Conservation (phyloP, 257 asterid genomes). For the Handroanthus guayacan region DNA sequence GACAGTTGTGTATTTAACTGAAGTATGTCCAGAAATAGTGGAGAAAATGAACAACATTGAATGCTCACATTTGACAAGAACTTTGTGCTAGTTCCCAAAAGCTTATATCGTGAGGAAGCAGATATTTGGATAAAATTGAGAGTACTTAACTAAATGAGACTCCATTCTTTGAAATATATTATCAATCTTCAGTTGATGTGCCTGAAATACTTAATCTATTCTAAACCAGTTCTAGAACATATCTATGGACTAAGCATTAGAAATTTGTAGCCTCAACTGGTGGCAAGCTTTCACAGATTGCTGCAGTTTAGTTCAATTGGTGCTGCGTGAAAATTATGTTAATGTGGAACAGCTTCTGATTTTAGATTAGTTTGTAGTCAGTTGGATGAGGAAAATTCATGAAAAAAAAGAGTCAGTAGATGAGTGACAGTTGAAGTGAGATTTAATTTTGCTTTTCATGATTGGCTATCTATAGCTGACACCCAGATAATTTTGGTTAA, state of each 20-base stretch:
- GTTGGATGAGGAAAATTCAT: slow-evolving; percentile 8
- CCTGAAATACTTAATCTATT: slow-evolving; percentile 14
- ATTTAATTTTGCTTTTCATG: slow-evolving; percentile 10
- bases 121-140: neutral
- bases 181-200: slow-evolving; percentile 12
- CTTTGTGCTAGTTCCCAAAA: slow-evolving; percentile 1
- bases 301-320: slow-evolving; percentile 5
- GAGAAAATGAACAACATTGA: slow-evolving; percentile 6
- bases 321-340: slow-evolving; percentile 17
- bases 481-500: slow-evolving; percentile 31
- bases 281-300: slow-evolving; percentile 16
- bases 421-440: slow-evolving; percentile 22
- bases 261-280: slow-evolving; percentile 29
- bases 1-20: neutral
- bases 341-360: slow-evolving; percentile 4
- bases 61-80: neutral
- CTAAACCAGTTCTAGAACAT: neutral
- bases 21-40: slow-evolving; percentile 1
- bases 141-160: neutral
- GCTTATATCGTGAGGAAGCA: slow-evolving; percentile 3
- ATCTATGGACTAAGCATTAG: slow-evolving; percentile 16
- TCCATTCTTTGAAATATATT: neutral
- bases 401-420: slow-evolving; percentile 16
- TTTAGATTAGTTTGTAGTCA: slow-evolving; percentile 9
- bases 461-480: slow-evolving; percentile 22